Conservation (phyloP, 2,329 filamentous ascomycete genomes). For the Botrytis squamosa region DNA sequence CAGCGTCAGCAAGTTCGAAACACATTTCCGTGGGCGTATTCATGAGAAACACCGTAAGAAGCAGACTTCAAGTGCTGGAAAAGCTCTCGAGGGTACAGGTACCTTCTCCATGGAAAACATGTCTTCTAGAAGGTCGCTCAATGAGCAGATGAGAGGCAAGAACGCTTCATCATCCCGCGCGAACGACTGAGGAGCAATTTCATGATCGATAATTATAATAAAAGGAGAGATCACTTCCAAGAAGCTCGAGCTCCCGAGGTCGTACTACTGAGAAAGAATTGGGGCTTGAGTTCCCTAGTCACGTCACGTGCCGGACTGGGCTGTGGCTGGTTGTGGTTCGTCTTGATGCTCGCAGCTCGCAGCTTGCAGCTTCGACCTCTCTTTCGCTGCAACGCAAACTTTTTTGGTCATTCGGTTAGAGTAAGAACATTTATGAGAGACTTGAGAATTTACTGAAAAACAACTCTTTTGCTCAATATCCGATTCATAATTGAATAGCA, state of each 20-base stretch:
- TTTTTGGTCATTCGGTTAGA: background rate
- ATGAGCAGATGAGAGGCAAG: background rate
- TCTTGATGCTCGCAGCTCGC: background rate
- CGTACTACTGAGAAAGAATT: background rate
- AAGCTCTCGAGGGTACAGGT: background rate
- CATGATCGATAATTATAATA: too few relatives aligned
- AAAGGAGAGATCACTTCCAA: background rate
- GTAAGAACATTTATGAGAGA: background rate
- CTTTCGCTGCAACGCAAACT: background rate
- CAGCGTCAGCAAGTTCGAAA: background rate
- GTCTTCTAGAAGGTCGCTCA: background rate
- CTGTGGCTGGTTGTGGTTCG: background rate
- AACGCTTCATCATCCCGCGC: background rate
- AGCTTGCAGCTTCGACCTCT: background rate
- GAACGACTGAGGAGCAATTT: background rate
- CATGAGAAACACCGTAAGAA: background rate
- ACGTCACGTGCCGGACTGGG: background rate
- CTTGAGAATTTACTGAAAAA: background rate
- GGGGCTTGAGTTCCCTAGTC: background rate
- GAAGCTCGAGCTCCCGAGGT: background rate
- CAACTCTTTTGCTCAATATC: background rate
- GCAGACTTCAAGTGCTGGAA: background rate
- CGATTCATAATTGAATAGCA: background rate
- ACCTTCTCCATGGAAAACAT: too few relatives aligned
- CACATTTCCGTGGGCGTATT: background rate